These are phyloP conservation scores for Malus domestica DNA, from an alignment of 306 rosid species.

Conservation along the genomic window DNA sequence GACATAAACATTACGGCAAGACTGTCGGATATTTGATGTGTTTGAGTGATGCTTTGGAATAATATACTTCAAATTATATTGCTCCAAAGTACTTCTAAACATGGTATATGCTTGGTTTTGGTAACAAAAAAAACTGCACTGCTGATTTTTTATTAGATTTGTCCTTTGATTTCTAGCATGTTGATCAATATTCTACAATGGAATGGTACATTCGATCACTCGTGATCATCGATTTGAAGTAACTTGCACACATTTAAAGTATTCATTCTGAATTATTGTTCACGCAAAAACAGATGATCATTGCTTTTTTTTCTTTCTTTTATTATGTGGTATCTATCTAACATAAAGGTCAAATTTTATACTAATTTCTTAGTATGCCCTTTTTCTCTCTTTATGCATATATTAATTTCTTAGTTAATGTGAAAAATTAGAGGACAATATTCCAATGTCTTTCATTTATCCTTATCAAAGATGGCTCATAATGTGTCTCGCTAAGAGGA, in stretches of 20 bases:
- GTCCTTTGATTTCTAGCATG: not conserved
- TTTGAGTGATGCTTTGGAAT: not conserved
- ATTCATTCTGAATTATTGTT: not conserved
- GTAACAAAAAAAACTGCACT: not conserved
- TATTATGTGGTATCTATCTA: not conserved
- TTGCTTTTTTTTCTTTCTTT: not conserved
- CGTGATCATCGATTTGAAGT: slow-evolving; percentile 2
- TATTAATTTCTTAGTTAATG: not conserved
- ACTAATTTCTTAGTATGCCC: not conserved
- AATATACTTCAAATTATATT: not conserved
- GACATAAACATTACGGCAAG: slow-evolving; percentile 9
- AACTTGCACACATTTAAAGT: not conserved
- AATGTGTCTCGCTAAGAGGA: not conserved
- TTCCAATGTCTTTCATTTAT: not conserved
- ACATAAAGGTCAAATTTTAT: not conserved
- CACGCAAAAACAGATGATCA: not conserved
- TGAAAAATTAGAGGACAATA: not conserved
- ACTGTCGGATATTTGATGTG: not conserved
- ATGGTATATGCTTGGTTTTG: not conserved
- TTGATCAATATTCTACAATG: not conserved
- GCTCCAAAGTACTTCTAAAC: not conserved
- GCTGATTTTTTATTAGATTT: not conserved
- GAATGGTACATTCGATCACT: not conserved
- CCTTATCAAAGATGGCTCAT: not conserved
- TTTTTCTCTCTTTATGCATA: not conserved